Conservation (phyloP, 331 rosid species). For the Rhamnella rubrinervis region DNA sequence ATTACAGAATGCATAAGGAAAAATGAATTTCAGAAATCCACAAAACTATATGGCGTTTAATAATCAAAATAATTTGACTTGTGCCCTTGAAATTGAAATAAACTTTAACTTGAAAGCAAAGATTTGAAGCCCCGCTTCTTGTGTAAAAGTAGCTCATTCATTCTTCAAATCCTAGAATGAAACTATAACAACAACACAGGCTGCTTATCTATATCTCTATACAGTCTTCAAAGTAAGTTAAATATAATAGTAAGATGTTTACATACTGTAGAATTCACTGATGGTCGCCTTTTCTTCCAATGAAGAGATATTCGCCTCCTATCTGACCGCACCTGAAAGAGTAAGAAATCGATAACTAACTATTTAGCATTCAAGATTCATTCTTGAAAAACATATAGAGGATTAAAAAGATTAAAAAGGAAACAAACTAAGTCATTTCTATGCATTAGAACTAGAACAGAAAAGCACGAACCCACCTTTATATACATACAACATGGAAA, state of each 20-base stretch:
- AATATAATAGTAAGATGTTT: neutral
- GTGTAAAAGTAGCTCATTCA: neutral
- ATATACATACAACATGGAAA: conserved; percentile 53
- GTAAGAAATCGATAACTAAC: conserved; percentile 18
- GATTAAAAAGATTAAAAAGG: neutral
- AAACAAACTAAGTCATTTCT: neutral
- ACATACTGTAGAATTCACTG: conserved; percentile 66
- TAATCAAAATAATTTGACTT: neutral
- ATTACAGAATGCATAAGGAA: conserved; percentile 10
- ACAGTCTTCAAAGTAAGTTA: neutral
- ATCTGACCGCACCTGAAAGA: conserved; percentile 45
- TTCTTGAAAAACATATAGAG: neutral
- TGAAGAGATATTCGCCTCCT: conserved; percentile 46
- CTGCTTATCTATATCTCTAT: neutral
- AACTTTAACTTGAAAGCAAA: neutral
- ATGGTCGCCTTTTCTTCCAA: conserved; percentile 66
- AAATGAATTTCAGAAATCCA: neutral
- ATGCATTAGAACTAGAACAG: neutral
- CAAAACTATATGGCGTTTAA: neutral
- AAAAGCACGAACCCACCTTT: conserved; percentile 45
- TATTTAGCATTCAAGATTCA: neutral
- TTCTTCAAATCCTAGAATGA: neutral
- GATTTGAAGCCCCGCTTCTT: neutral
- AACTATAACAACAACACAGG: neutral
- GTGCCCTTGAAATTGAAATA: no score